Evolutionary conservation across 176 grass and related monocot genomes (phyloP).

Genomic region (Aegilops bicornis): DNA sequence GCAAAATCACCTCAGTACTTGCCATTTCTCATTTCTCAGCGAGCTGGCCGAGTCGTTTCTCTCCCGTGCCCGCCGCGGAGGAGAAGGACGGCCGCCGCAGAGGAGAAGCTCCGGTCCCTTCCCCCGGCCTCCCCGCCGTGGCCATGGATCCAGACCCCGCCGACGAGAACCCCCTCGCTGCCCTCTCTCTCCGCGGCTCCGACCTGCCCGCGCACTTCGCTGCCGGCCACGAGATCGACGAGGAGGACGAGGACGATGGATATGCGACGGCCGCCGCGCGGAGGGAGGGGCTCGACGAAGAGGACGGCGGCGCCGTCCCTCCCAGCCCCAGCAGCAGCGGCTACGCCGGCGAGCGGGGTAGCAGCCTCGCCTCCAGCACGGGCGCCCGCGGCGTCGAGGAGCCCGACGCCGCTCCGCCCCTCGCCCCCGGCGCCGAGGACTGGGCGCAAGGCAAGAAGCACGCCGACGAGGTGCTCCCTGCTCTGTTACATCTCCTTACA

Average conservation of each 20-base stretch:
- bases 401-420: not conserved
- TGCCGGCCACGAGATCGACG: constrained; percentile 19
- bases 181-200: constrained; percentile 40
- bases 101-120: too few species aligned
- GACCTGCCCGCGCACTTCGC: constrained; percentile 64
- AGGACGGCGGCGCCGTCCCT: constrained; percentile 34
- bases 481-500: too few species aligned
- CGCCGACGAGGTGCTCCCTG: too few species aligned
- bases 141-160: not conserved
- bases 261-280: constrained; percentile 37
- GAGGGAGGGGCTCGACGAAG: constrained; percentile 37
- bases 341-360: constrained; percentile 87
- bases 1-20: too few species aligned
- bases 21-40: too few species aligned
- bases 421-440: too few species aligned
- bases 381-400: constrained; percentile 56
- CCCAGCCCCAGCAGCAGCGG: constrained; percentile 79
- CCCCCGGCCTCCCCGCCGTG: too few species aligned
- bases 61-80: too few species aligned
- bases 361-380: constrained; percentile 70
- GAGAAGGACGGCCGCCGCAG: too few species aligned
- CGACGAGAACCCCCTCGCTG: constrained; percentile 5
- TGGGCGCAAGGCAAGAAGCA: too few species aligned
- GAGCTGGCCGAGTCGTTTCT: too few species aligned
- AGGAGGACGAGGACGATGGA: constrained; percentile 31